Evolutionary conservation across 108 stramenopile species (phyloP).

Genomic region (Cyclotella kingstonii): DNA sequence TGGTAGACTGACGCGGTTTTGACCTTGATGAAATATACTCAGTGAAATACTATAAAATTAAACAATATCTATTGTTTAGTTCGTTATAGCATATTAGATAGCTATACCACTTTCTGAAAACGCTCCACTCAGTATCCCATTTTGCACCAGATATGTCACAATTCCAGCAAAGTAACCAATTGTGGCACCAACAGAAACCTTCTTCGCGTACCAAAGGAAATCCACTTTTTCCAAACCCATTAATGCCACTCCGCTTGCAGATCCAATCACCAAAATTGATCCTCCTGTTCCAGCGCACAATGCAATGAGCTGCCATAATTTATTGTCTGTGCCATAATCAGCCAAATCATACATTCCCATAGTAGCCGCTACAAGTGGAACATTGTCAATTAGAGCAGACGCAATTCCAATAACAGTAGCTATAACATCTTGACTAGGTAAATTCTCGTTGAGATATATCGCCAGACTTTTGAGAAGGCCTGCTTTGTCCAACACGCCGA

Average conservation of each 20-base stretch:
- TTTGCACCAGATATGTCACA: constrained; percentile 78
- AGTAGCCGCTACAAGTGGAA: constrained; percentile 92
- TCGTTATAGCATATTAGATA: too few relatives aligned
- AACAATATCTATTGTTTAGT: too few relatives aligned
- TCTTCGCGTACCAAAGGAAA: constrained; percentile 94
- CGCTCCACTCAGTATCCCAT: constrained; percentile 64
- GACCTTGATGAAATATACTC: too few relatives aligned
- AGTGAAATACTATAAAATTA: too few relatives aligned
- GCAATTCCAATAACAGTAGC: constrained; percentile 92
- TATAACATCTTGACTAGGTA: constrained; percentile 90
- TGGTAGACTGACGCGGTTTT: too few relatives aligned
- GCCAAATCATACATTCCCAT: constrained; percentile 94
- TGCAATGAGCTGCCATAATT: constrained; percentile 93
- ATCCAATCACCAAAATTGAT: constrained; percentile 91
- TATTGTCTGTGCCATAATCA: constrained; percentile 87
- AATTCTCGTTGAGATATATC: constrained; percentile 75
- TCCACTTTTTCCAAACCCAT: constrained; percentile 96
- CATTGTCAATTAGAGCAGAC: constrained; percentile 92
- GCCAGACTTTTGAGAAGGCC: constrained; percentile 90
- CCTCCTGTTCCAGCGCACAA: constrained; percentile 95
- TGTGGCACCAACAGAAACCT: constrained; percentile 77
- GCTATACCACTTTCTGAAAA: constrained; percentile 44
- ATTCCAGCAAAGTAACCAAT: constrained; percentile 92
- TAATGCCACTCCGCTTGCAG: constrained; percentile 90
- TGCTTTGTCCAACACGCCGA: constrained; percentile 91